Evolutionary conservation across 805 yeast species (phyloP), one percentile per base, ranked within the genome.

Genomic region (Metschnikowia proteae): DNA sequence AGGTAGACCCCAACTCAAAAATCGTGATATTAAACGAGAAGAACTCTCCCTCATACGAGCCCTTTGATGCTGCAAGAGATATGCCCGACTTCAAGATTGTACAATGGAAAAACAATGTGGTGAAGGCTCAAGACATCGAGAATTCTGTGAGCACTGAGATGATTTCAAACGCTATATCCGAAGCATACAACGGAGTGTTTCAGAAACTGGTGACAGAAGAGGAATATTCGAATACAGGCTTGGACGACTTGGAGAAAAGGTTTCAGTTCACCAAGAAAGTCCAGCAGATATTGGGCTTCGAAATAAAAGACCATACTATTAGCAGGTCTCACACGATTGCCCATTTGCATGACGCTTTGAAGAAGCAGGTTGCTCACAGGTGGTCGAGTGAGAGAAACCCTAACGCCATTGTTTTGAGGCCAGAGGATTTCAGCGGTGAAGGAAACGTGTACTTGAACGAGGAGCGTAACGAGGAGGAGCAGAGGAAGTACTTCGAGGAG

Each of bases 321-420:
- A 59, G 81, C 6, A 63, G 65, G 46, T 56, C 79, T 5, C 72
- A 69, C 51, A 64, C 68, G 10, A 66, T 77, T 23, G 62, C 52
- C 1, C 66, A 64, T 34, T 68, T 84, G 34, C 64, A 66, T 48
- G 47, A 57, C 0, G 74, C 73, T 46, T 65, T 80, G 42, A 46
- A 56, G 7, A 52, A 66, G 47, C 61, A 75, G n/a, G 68, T 76
- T 26, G 73, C 75, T 23, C 56, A 60, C 17, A 70, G 74, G 57
- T 68, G 70, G 60, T 76, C 69, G 54, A 79, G 78, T 57, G 90
- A 85, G 60, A 77, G 82, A 61, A 79, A 82, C 59, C 90, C 94
- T n/a, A 79, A 85, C 58, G 92, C 88, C 28, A 79, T 88, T 48
- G 81, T 82, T 52, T 71, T 88, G 56, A 70, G 80, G 49, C 63